Evolutionary conservation across 495 filamentous ascomycete species (phyloP).

Genomic region (Penicillium dipodomyicola): DNA sequence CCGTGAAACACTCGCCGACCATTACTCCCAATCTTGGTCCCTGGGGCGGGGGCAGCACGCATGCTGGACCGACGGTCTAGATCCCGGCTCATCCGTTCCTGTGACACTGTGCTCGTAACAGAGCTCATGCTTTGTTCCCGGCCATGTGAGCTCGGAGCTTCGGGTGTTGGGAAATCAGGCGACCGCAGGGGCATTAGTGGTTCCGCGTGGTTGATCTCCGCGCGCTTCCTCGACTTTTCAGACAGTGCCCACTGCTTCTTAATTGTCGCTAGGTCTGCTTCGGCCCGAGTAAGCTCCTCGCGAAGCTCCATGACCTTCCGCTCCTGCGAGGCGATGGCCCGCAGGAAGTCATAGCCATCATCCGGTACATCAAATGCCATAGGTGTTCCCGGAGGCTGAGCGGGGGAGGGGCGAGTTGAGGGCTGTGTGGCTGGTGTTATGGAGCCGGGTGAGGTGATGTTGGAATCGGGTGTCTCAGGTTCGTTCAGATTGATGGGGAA

Average conservation of each 20-base stretch:
- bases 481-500: slow-evolving; percentile 60
- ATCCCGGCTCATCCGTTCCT: slow-evolving; percentile 44
- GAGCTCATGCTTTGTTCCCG: slow-evolving; percentile 36
- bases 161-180: slow-evolving; percentile 27
- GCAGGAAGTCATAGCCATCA: slow-evolving; percentile 76
- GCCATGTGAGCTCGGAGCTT: slow-evolving; percentile 22
- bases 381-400: slow-evolving; percentile 41
- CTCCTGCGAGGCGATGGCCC: slow-evolving; percentile 88
- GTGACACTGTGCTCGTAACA: slow-evolving; percentile 31
- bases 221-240: slow-evolving; percentile 74
- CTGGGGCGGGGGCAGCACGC: slow-evolving; percentile 31
- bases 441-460: slow-evolving; percentile 36
- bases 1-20: slow-evolving; percentile 64
- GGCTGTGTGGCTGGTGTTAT: slow-evolving; percentile 41
- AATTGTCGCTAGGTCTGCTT: slow-evolving; percentile 68
- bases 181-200: slow-evolving; percentile 57
- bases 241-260: slow-evolving; percentile 81
- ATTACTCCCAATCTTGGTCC: slow-evolving; percentile 43
- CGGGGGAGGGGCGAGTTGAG: slow-evolving; percentile 31
- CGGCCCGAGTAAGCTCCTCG: slow-evolving; percentile 81
- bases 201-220: slow-evolving; percentile 56
- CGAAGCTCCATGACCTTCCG: slow-evolving; percentile 87
- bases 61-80: slow-evolving; percentile 50
- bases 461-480: slow-evolving; percentile 31
- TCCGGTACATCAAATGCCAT: slow-evolving; percentile 38